Evolutionary conservation across 257 asterid species (phyloP).

Genomic region (Nicotiana benthamiana): DNA sequence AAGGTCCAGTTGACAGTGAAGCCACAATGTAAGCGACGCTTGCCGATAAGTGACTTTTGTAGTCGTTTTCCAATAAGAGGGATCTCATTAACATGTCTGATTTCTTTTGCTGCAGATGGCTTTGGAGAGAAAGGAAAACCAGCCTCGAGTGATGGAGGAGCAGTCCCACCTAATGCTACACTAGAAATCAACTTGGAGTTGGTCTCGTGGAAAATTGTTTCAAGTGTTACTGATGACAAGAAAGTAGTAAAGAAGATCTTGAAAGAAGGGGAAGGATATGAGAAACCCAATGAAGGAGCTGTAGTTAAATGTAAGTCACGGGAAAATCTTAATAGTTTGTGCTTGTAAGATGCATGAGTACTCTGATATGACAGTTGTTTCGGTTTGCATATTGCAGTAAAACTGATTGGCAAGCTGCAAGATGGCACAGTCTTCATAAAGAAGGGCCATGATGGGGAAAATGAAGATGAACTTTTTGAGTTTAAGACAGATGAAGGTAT

Average conservation of each 20-base stretch:
- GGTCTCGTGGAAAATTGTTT: conserved; percentile 58
- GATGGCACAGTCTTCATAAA: conserved; percentile 53
- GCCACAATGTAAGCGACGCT: conserved; percentile 48
- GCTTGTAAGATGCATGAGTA: not conserved
- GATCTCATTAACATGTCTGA: not conserved
- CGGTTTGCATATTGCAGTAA: conserved; percentile 29
- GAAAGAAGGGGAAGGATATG: conserved; percentile 66
- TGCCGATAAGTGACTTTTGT: not conserved
- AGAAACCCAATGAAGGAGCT: conserved; percentile 62
- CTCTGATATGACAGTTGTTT: not conserved
- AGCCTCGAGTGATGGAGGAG: conserved; percentile 40
- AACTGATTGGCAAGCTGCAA: conserved; percentile 50
- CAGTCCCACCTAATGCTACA: conserved; percentile 50
- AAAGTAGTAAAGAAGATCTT: conserved; percentile 56
- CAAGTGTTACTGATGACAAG: conserved; percentile 57
- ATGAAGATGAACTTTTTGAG: conserved; percentile 51
- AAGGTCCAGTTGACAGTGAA: conserved; percentile 55
- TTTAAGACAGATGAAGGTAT: conserved; percentile 70
- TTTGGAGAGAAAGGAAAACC: conserved; percentile 62
- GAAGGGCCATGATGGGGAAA: conserved; percentile 38
- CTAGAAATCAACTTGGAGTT: conserved; percentile 40
- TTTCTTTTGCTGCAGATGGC: conserved; percentile 26
- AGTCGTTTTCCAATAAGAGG: not conserved
- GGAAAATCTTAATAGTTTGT: not conserved
- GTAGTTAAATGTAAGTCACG: conserved; percentile 41